Evolutionary conservation across 495 filamentous ascomycete genomes (phyloP), one percentile per base, ranked within the genome.

Genomic region (Bacidia rubella): DNA sequence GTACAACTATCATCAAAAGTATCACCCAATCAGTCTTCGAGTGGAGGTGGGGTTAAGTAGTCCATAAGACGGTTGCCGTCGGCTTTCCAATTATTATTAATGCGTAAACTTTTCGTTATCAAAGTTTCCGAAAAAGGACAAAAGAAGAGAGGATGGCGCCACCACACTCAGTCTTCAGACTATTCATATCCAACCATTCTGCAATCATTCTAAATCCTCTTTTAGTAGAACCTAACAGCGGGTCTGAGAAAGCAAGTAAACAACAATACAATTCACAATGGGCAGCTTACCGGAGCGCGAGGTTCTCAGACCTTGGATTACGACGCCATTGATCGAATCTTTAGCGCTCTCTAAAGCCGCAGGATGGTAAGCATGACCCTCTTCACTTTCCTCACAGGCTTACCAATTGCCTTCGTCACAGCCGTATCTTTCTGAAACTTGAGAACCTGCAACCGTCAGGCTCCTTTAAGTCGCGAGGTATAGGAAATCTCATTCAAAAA

Each of bases 401-500:
- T 7, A 44, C 17, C 12, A 22, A 44, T 44, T 7, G 15, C 42
- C 35, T 17, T 20, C 25, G 44, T 40, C 47, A 22, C 55, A 83
- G 80, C 63, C 74, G 79, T 54, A 78, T 97, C 68, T 90, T 83
- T 67, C 81, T 98, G 60, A 98, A 98, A 64, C 80, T 96, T 52
- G 90, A 98, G 54, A 86, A 86, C 66, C 79, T 90, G 60, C 90
- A 98, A 60, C 90, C 92, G 3, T 84, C 85, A 3, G 89, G 87
- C 43, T 93, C 88, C 10, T 98, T 96, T 81, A 98, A 96, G 67
- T 94, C 89, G 26, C 82, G 87, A 62, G 90, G 86, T 17, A 80
- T 96, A 56, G 90, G 89, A 56, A 78, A 86, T 66, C 76, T 89
- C 62, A 81, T 90, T 68, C 76, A 82, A 42, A 72, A 68, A 12